These are phyloP conservation scores for Leptographium radiaticola DNA, from an alignment of 2,329 filamentous ascomycete species.

Conservation along the genomic window DNA sequence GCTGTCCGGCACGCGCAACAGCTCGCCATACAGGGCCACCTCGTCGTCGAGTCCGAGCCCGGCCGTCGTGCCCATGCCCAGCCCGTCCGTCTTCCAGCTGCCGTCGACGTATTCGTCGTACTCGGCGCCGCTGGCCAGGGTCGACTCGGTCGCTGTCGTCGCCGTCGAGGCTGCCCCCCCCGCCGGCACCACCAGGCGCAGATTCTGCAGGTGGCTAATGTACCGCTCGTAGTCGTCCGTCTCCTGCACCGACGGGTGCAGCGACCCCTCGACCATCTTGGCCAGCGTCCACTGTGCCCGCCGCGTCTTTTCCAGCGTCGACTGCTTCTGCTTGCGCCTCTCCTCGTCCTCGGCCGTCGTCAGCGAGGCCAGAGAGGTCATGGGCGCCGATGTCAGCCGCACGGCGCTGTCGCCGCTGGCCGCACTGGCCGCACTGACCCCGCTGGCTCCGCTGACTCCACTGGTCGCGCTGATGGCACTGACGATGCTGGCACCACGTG, in stretches of 20 bases:
- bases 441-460: neutral
- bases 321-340: conserved; percentile 35
- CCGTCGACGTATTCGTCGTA: conserved; percentile 72
- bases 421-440: neutral
- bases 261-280: conserved; percentile 70
- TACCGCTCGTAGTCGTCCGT: conserved; percentile 80
- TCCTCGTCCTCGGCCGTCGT: neutral
- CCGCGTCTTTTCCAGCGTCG: conserved; percentile 60
- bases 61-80: neutral
- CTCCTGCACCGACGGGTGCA: conserved; percentile 77
- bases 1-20: conserved; percentile 65
- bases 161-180: conserved; percentile 19
- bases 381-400: neutral
- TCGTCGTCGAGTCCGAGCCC: conserved; percentile 39
- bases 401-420: too few relatives aligned
- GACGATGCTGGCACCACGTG: too few relatives aligned
- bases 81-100: conserved; percentile 43
- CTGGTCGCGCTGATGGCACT: neutral
- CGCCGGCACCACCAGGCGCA: conserved; percentile 68
- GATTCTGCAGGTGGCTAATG: conserved; percentile 74
- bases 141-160: neutral
- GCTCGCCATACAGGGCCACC: conserved; percentile 59
- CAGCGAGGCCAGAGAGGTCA: neutral
- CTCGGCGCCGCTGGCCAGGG: conserved; percentile 28
- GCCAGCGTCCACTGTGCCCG: conserved; percentile 81